Evolutionary conservation across 2,329 filamentous ascomycete species (phyloP), one percentile per base, ranked within the genome.

Genomic region (Claviceps lovelessii): DNA sequence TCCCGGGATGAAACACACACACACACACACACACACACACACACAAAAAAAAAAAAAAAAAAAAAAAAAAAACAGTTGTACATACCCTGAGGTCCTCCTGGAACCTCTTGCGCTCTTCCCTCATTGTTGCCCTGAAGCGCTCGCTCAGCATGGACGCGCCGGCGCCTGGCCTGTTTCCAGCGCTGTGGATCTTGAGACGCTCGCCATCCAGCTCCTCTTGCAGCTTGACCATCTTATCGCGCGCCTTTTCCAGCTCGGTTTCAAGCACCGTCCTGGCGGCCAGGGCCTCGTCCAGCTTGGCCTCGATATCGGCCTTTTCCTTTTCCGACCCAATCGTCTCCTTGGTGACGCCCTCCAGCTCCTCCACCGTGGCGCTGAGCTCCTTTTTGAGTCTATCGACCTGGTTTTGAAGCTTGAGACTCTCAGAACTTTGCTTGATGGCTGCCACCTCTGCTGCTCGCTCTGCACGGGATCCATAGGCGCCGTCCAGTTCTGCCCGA

Each of bases 401-500:
- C 60, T 80, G 73, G 28, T 66, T 63, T 59, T 73, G 67, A 46
- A 80, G 69, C 60, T 73, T 72, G 54, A 67, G 60, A 47, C 73
- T 67, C 62, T 78, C 73, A n/a, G 61, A 65, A 55, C 69, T 70
- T 55, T 68, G 73, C 66, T 79, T 77, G 60, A 76, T 68, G 49
- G 76, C 76, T 1, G 79, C 79, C 23, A 76, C 75, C 59, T 81
- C 78, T 13, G 76, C 76, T 23, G 79, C 79, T 28, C 80, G 77
- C 67, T 83, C 74, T 56, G 77, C 74, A 56, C 79, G 75, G 55
- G 76, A 75, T 55, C 79, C 79, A 63, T 82, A 81, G 31, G 79
- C 79, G 55, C 78, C 78, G 58, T 83, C 80, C 35, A 83, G 73
- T 65, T 83, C 80, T 19, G 80, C 80, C 62, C 78, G 76, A 52